Base-by-base conservation (phyloP, 1,139 yeast species). In the Yamadazyma triangularis region DNA sequence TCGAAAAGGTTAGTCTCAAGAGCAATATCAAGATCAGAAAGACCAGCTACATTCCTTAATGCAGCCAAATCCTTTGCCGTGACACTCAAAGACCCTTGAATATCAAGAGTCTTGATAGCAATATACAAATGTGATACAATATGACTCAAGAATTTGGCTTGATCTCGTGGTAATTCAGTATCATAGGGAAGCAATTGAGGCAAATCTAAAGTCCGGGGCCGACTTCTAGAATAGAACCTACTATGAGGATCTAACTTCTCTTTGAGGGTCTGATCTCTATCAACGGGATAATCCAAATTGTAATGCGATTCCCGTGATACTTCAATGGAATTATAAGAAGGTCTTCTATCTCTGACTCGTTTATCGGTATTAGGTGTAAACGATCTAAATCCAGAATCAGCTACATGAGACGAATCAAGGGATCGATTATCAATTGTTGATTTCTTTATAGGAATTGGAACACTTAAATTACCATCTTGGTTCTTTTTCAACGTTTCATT, bases 81-180 rank as follows among this genome's bases (percentile, higher is more conserved):
- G 6, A 86, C 75, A 2, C 84, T 72, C 19, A 86, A 63, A 8
- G 77, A 63, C 1, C 95, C 95, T 47, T 79, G 82, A 14, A 86
- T 63, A 53, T 88, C 96, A 41, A 80, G 62, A 4, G 94, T 78
- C 42, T 77, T 70, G 34, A 87, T 73, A 9, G 96, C 87, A 36
- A 86, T 75, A 53, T 86, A 86, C 15, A 91, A 58, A 55, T 87
- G 88, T 3, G 82, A 73, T 21, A 88, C 70, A 21, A 91, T 84
- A 49, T 82, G 94, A 32, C 87, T 72, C 31, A 91, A 64, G 47
- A 87, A 89, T 35, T 72, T 73, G 12, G 87, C 82, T 37, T 79
- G 84, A 39, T 85, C 94, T 27, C 62, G 62, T 8, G 79, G 78
- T 2, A 75, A 52, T 53, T 88, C 97, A 1, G 82, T 73, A 26